Conservation (phyloP, 2,329 filamentous ascomycete species). For the Penicillium thymicola region DNA sequence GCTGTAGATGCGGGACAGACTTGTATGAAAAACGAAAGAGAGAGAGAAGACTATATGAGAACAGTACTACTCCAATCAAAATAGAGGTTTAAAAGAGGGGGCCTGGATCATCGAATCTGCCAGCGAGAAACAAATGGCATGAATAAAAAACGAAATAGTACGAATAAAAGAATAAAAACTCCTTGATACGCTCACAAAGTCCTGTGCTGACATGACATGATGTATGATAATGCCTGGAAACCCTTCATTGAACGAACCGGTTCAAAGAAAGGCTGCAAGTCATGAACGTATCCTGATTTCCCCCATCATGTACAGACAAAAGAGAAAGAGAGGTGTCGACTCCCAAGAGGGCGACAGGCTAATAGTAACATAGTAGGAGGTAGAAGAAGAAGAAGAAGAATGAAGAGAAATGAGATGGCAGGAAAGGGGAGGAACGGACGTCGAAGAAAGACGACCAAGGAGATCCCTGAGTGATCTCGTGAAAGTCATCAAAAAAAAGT, state of each 20-base stretch:
- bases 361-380: constrained; percentile 16
- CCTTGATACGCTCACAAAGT: constrained; percentile 8
- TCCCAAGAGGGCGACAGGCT: constrained; percentile 14
- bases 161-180: constrained; percentile 10
- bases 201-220: constrained; percentile 9
- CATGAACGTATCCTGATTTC: constrained; percentile 24
- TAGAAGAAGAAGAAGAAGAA: constrained; percentile 20
- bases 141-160: constrained; percentile 5
- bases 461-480: constrained; percentile 1
- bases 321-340: constrained; percentile 14
- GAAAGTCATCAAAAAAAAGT: constrained; percentile 11
- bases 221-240: constrained; percentile 6
- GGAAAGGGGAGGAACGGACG: constrained; percentile 11
- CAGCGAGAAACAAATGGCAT: constrained; percentile 2
- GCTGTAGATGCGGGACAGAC: neutral
- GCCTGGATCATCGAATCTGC: neutral
- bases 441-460: constrained; percentile 11
- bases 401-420: constrained; percentile 9
- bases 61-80: neutral
- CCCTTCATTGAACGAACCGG: neutral
- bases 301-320: constrained; percentile 31
- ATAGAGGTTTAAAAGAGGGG: neutral
- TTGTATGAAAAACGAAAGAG: neutral
- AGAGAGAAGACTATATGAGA: neutral
- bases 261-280: constrained; percentile 10